Evolutionary conservation across 352 stramenopile species (phyloP), one percentile per base, ranked within the genome.

Genomic region (Globisporangium alternatum): DNA sequence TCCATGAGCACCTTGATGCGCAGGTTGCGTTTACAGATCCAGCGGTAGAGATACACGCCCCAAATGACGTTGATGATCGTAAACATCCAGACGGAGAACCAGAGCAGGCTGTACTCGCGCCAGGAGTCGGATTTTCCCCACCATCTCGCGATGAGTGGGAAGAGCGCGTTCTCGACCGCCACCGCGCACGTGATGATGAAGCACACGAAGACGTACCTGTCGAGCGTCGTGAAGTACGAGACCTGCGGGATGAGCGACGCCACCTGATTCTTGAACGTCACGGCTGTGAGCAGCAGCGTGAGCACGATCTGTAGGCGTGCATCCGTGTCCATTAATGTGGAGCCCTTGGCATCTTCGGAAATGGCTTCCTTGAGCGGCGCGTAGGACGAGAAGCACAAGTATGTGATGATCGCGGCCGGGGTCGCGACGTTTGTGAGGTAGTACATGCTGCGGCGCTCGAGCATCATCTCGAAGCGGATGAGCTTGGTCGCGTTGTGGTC

Each of bases 181-280:
- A 89, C 77, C 8, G 77, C 22, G 21, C 68, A 84, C 9, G 78
- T 66, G 39, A 87, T 70, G 7, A 87, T 62, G 61, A 89, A 89
- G 69, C 78, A 87, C 62, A 87, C 83, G 47, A 82, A 84, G 3
- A 89, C 76, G 15, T 62, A 57, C 49, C 19, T 58, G 47, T n/a
- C 54, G 25, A 60, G 33, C n/a, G n/a, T 39, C 43, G 82, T 89
- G 43, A 87, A 81, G 49, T 91, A 91, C 56, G 80, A 83, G 2
- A 91, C 75, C 45, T 87, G 75, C 9, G 81, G 81, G 6, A 87
- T 79, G 0, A 81, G 48, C 2, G 67, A 70, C 21, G 75, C 71
- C 1, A 89, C 77, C n/a, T 82, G 65, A 60, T 74, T 83, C 64
- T 88, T 88, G 68, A 88, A 89, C 25, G 74, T 86, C 57, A 89